Evolutionary conservation across 768 basidiomycete species (phyloP), one percentile per base, ranked within the genome.

Genomic region (Tricholoma bakamatsutake): DNA sequence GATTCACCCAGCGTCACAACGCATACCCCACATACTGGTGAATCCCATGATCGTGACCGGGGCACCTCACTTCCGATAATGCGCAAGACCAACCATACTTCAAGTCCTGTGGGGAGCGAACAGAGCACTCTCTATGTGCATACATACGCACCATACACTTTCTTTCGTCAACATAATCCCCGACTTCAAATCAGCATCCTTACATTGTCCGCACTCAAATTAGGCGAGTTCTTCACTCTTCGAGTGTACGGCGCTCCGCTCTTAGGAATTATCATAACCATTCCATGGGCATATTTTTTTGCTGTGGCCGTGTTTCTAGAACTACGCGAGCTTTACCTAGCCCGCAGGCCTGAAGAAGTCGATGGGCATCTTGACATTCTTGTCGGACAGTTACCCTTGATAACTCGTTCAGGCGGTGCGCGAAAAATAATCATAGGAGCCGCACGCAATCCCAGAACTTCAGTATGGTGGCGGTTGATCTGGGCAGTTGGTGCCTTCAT

Each of bases 401-500:
- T 47, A 7, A 3, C 24, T n/a, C 45, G 21, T 15, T 13, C 45
- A 47, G 28, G 45, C 15, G 45, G 45, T 27, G 13, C n/a, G 12
- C 45, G 27, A 15, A 47, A n/a, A n/a, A 47, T 47, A 28, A 10
- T 47, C 1, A 28, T 47, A n/a, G 45, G 45, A 13, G 43, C 11
- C 24, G 12, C 54, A 1, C 54, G 57, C 15, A 64, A 64, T 50
- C 57, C 58, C 3, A 51, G 58, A 43, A 57, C 18, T 4, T 31
- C 56, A 0, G 2, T 59, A 0, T 42, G 45, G 30, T 70, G 69
- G 69, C 58, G 52, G 11, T 11, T 60, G 1, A 55, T 62, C 34
- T 69, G 68, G 68, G 47, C 50, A 8, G 18, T 64, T 21, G 66
- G 66, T 30, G 66, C 64, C 6, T 1, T 63, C 15, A 45, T 68